Percentiles rank a stretch among this genome's conserved stretches.
These are phyloP conservation scores for Lasiosphaeria miniovina DNA, from an alignment of 495 filamentous ascomycete species.

Conservation along the genomic window DNA sequence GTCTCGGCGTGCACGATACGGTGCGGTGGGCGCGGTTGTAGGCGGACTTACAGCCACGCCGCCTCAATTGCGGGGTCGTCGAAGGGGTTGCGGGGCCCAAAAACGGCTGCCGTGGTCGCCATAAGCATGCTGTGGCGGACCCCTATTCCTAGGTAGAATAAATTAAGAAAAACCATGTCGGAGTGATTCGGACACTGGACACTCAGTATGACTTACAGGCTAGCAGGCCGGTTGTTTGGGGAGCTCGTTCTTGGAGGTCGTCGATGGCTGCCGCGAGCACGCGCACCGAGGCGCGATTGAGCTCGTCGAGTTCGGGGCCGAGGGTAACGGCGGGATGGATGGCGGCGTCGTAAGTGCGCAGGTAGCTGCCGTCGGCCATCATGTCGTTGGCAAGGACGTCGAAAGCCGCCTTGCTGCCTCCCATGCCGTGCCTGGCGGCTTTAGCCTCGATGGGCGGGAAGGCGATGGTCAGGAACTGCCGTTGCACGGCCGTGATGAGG, in stretches of 20 bases:
- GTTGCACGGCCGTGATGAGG: constrained; percentile 15
- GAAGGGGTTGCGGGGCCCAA: background rate
- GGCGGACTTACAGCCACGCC: constrained; percentile 7
- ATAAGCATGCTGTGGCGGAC: background rate
- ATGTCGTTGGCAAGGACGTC: background rate
- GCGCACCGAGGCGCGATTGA: background rate
- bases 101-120: background rate
- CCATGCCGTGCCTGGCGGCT: background rate
- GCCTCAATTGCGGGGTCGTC: background rate
- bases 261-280: too few species aligned
- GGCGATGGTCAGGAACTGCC: background rate
- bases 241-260: too few species aligned
- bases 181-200: too few species aligned
- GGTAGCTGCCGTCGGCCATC: background rate
- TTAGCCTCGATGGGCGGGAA: background rate
- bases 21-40: too few species aligned
- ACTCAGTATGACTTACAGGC: too few species aligned
- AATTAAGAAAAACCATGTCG: too few species aligned
- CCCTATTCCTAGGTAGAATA: background rate
- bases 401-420: background rate
- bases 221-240: too few species aligned
- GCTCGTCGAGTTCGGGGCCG: background rate
- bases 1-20: too few species aligned
- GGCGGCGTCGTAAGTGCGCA: background rate
- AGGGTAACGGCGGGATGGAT: background rate